Base-by-base conservation (phyloP, 495 filamentous ascomycete genomes). In the Aspergillus campestris region DNA sequence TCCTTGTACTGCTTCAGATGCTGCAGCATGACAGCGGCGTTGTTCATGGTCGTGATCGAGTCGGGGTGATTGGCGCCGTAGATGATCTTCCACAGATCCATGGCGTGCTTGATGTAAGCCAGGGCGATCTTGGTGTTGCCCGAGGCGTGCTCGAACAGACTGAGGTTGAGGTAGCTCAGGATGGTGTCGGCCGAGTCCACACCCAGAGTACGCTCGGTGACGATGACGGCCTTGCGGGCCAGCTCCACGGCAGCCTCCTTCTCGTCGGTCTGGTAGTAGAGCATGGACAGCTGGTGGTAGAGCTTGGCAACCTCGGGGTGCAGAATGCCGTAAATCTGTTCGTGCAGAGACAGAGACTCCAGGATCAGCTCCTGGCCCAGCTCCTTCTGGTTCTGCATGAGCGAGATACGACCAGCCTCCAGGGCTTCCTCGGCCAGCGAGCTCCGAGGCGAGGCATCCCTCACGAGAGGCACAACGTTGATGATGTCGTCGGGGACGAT, bases 31-130 rank as follows among this genome's bases (percentile, higher is more conserved):
- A 97, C 92, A 9, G 94, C 94, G 10, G 87, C 89, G 61, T 99
- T 99, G 77, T 97, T 99, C 66, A 97, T 83, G 29, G 94, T 96
- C 9, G 94, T 99, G 68, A 97, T 95, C 11, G 88, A 92, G 65
- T 99, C 94, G 3, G 94, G 94, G 67, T 99, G 94, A 58, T 86
- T 83, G 9, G 81, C 66, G 35, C 94, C 94, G 59, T 95, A 97
- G 60, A 96, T 89, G 61, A 96, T 77, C 74, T 96, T 95, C 91
- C 89, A 96, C 45, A 97, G 73, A 53, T 92, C 83, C 57, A 99
- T 80, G 9, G 94, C 92, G 57, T 97, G 94, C 59, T 84, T 86
- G 50, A 95, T 80, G 62, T 94, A 95, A 2, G 74, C 71, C 39
- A 99, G 69, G 12, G 91, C 94, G 34, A 75, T 71, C 66, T 82